Percentiles rank a stretch among this genome's conserved stretches.
Conservation (phyloP, 2,329 filamentous ascomycete species). For the Colletotrichum abscissum region DNA sequence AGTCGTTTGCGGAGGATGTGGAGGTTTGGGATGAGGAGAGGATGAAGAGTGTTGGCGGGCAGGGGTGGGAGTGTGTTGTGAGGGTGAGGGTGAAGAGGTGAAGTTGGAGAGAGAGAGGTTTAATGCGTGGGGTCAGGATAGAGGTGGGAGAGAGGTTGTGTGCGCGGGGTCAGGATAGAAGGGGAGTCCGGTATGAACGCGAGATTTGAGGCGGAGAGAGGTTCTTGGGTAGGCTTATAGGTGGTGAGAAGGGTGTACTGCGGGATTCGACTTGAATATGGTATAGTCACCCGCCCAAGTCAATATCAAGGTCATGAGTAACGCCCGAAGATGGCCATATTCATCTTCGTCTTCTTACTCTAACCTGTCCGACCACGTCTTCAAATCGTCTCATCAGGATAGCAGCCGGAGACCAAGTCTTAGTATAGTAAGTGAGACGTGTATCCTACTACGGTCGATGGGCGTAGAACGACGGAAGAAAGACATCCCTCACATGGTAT, state of each 20-base stretch:
- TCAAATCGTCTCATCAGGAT: neutral
- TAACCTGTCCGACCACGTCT: neutral
- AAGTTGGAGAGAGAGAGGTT: neutral
- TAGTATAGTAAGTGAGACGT: neutral
- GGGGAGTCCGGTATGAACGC: neutral
- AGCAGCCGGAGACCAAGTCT: neutral
- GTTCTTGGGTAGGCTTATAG: neutral
- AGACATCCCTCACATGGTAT: too few relatives aligned
- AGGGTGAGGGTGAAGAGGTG: neutral
- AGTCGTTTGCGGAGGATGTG: neutral
- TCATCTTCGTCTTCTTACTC: neutral
- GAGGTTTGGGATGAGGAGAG: constrained; percentile 20
- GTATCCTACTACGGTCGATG: neutral
- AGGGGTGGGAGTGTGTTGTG: constrained; percentile 25
- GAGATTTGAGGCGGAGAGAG: neutral
- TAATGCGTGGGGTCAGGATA: neutral
- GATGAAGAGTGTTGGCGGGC: constrained; percentile 23
- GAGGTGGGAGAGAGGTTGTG: neutral
- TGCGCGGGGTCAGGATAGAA: neutral
- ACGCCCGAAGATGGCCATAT: neutral
- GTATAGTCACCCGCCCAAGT: too few relatives aligned
- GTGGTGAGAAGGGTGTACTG: too few relatives aligned
- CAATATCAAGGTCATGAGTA: neutral
- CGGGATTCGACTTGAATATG: too few relatives aligned
- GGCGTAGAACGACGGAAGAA: neutral